Conservation (phyloP, 1,284 basidiomycete species). For the Tetrapyrgos nigripes region DNA sequence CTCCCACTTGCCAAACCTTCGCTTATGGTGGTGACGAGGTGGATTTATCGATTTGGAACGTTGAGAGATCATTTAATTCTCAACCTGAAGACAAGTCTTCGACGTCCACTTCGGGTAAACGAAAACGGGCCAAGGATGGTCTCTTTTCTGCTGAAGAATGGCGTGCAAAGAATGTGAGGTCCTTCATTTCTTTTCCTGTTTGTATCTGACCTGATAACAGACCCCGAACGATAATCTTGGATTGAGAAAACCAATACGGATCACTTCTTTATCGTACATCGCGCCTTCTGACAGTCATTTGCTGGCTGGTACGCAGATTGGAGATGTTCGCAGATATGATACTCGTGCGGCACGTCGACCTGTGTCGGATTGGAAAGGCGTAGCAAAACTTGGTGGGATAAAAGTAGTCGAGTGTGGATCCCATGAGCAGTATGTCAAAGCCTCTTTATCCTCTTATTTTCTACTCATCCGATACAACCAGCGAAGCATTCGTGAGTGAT, state of each 20-base stretch:
- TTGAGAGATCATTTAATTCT: slow-evolving; percentile 67
- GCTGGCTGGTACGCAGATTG: slow-evolving; percentile 78
- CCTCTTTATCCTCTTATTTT: neutral
- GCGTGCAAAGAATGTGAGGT: slow-evolving; percentile 79
- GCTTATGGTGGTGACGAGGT: slow-evolving; percentile 90
- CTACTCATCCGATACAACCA: slow-evolving; percentile 33
- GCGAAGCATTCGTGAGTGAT: slow-evolving; percentile 83
- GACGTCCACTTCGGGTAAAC: slow-evolving; percentile 46
- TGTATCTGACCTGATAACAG: slow-evolving; percentile 41
- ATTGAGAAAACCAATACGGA: slow-evolving; percentile 84
- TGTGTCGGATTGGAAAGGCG: slow-evolving; percentile 66
- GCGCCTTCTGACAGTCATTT: slow-evolving; percentile 55
- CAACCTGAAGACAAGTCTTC: slow-evolving; percentile 23
- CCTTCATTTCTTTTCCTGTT: neutral
- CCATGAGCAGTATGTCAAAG: slow-evolving; percentile 75
- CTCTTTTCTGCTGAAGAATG: slow-evolving; percentile 78
- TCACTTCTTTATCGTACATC: slow-evolving; percentile 71
- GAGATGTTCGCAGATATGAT: slow-evolving; percentile 83
- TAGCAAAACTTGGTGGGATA: slow-evolving; percentile 74
- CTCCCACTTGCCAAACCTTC: slow-evolving; percentile 61
- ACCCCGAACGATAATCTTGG: slow-evolving; percentile 79
- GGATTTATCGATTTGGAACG: slow-evolving; percentile 84
- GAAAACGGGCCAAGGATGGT: slow-evolving; percentile 71
- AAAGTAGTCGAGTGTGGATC: slow-evolving; percentile 65
- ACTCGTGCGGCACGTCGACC: slow-evolving; percentile 77